Base-by-base conservation (phyloP, 75 land plant species). In the Cupressus sempervirens region DNA sequence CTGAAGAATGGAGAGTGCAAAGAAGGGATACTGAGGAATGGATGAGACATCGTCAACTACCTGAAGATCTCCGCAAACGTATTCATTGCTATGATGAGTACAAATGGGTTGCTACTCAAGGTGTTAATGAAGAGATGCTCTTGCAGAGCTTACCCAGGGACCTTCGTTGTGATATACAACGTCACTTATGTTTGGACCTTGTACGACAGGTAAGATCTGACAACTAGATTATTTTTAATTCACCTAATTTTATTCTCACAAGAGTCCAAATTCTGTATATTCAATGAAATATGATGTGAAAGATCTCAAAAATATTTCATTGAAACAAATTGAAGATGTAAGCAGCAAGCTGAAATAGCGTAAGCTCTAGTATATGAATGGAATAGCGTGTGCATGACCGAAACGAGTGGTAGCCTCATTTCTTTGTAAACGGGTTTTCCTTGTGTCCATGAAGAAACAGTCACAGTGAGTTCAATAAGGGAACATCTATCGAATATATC, bases 181-280 rank as follows among this genome's bases (percentile, higher is more conserved):
- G 93, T 2, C 99, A 97, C 53, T 87, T 97, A 10, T 97, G 99
- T 86, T 85, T 97, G 62, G 91, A 91, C 83, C 97, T 95, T 84
- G 93, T 97, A 85, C 88, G 91, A 54, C 89, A 93, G 70, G 94
- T 93, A 90, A 7, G 90, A 29, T 84, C 38, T 68, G 34, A 73
- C 14, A 23, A 84, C 48, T 84, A 14, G 35, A 50, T 38, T 32
- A 13, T 79, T 16, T 41, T 48, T 7, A 18, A 75, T 65, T 48
- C 30, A 52, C 35, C 3, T 86, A 35, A 38, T 82, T 43, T n/a
- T 77, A 40, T 26, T 77, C 29, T 0, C 0, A 26, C 23, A 77
- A n/a, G 81, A 41, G 23, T 41, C 26, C 81, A 77, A 43, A 40
- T 77, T 77, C 26, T 77, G 29, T n/a, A 26, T 41, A 38, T 4